phyloP scores from a whole-genome alignment of 805 yeast genomes.

The Wickerhamomyces sydowiorum region DNA sequence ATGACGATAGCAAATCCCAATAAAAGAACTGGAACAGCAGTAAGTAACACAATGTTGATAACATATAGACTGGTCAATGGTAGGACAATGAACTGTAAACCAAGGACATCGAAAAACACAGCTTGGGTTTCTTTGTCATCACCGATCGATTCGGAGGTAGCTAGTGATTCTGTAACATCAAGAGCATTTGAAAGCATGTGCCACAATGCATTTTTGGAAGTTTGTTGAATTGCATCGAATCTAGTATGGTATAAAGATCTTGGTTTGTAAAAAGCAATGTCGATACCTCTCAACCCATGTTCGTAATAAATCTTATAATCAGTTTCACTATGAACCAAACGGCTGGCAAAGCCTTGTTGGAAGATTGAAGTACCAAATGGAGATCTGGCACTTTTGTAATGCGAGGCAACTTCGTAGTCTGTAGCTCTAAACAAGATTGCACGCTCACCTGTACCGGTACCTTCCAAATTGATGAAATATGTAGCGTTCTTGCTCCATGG shows the following conservation, averaged over 20 bases:
- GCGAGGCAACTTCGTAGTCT: conserved; percentile 62
- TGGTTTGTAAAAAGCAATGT: conserved; percentile 84
- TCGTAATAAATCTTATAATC: conserved; percentile 71
- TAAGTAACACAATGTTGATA: conserved; percentile 47
- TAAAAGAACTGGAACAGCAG: conserved; percentile 48
- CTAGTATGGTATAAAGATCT: conserved; percentile 79
- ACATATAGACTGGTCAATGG: conserved; percentile 45
- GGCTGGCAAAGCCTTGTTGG: conserved; percentile 78
- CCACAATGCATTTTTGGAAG: conserved; percentile 67
- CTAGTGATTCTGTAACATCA: conserved; percentile 48
- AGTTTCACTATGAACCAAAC: conserved; percentile 73
- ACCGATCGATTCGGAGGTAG: conserved; percentile 30
- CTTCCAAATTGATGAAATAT: conserved; percentile 79
- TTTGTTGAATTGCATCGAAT: conserved; percentile 60
- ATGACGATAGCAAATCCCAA: conserved; percentile 43
- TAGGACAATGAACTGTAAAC: conserved; percentile 46
- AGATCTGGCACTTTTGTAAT: conserved; percentile 44
- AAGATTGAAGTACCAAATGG: conserved; percentile 80
- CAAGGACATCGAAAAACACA: conserved; percentile 60
- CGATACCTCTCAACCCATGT: conserved; percentile 76
- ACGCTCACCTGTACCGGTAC: conserved; percentile 81
- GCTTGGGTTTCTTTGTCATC: conserved; percentile 36
- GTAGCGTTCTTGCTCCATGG: conserved; percentile 60
- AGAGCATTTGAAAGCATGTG: conserved; percentile 75
- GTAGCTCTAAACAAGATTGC: conserved; percentile 82